A percentile compares a stretch with the other conserved stretches of the same genome.
These are phyloP conservation scores for Chrysopogon serrulatus DNA, from an alignment of 176 grass and related monocot species.

Conservation along the genomic window DNA sequence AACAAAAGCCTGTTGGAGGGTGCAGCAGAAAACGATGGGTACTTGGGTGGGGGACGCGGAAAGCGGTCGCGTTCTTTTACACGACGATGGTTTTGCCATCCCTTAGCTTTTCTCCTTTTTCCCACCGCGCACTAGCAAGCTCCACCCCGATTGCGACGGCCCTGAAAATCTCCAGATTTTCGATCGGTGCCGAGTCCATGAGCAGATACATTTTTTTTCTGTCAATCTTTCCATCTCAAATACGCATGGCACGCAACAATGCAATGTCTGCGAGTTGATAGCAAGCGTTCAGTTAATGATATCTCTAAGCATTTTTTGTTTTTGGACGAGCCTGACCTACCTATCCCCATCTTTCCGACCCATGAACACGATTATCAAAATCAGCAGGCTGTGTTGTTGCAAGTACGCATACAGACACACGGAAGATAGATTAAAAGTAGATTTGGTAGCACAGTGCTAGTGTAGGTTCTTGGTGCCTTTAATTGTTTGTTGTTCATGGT, in stretches of 20 bases:
- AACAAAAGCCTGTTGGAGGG: neutral
- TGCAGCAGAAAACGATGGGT: conserved; percentile 21
- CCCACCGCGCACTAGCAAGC: conserved; percentile 24
- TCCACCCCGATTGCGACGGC: neutral
- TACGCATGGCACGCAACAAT: conserved; percentile 28
- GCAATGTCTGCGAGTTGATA: neutral
- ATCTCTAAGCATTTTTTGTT: conserved; percentile 30
- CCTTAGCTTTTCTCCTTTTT: neutral
- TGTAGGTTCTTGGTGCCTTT: neutral
- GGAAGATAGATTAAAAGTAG: neutral
- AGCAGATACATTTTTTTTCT: neutral
- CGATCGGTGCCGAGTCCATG: neutral
- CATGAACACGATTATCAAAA: conserved; percentile 22
- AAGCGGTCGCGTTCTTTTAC: conserved; percentile 23
- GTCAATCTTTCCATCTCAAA: conserved; percentile 33
- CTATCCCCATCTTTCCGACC: conserved; percentile 25
- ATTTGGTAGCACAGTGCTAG: neutral
- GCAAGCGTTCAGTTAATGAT: conserved; percentile 31
- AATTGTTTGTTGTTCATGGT: conserved; percentile 18
- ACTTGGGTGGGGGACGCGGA: conserved; percentile 35
- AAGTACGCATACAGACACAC: conserved; percentile 1
- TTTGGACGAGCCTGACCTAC: conserved; percentile 15
- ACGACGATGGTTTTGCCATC: conserved; percentile 26
- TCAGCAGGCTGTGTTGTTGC: neutral
- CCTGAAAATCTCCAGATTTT: conserved; percentile 14